Percentiles rank a stretch among this genome's conserved stretches.
Evolutionary conservation across 805 yeast species (phyloP).

Genomic region (Barnettozyma wickerhamii): DNA sequence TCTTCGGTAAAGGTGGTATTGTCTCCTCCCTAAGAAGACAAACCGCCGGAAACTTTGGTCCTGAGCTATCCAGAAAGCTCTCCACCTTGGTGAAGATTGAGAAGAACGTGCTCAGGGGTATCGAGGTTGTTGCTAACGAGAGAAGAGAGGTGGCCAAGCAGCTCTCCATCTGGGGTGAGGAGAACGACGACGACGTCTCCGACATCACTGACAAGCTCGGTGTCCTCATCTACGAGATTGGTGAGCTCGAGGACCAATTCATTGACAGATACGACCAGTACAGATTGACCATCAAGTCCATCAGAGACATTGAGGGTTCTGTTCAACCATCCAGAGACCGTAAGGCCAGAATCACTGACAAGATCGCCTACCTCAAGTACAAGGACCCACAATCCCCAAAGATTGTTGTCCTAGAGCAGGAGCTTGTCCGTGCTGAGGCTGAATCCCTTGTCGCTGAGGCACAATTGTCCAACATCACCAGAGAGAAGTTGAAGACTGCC

Average conservation of each 20-base stretch:
- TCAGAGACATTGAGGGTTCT: constrained; percentile 81
- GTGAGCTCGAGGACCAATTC: constrained; percentile 84
- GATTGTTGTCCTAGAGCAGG: constrained; percentile 79
- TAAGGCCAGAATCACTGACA: constrained; percentile 79
- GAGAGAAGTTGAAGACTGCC: constrained; percentile 83
- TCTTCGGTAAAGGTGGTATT: constrained; percentile 77
- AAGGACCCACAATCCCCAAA: constrained; percentile 81
- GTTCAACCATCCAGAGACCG: constrained; percentile 88
- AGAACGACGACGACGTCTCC: constrained; percentile 78
- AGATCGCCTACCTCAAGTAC: constrained; percentile 78
- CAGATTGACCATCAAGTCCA: constrained; percentile 74
- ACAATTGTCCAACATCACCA: constrained; percentile 81
- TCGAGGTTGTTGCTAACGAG: constrained; percentile 73
- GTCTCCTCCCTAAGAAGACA: constrained; percentile 60
- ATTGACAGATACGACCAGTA: constrained; percentile 84
- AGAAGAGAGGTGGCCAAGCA: constrained; percentile 80
- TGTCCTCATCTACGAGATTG: constrained; percentile 75
- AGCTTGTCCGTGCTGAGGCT: constrained; percentile 87
- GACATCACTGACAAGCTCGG: constrained; percentile 87
- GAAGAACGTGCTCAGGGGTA: constrained; percentile 74
- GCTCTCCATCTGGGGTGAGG: constrained; percentile 83
- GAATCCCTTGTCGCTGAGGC: constrained; percentile 91
- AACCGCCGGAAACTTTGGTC: constrained; percentile 77
- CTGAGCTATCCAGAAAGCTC: constrained; percentile 72
- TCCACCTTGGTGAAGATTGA: constrained; percentile 75